Base-by-base conservation (phyloP, 139 green algal species). In the Astrephomene gubernaculifera region DNA sequence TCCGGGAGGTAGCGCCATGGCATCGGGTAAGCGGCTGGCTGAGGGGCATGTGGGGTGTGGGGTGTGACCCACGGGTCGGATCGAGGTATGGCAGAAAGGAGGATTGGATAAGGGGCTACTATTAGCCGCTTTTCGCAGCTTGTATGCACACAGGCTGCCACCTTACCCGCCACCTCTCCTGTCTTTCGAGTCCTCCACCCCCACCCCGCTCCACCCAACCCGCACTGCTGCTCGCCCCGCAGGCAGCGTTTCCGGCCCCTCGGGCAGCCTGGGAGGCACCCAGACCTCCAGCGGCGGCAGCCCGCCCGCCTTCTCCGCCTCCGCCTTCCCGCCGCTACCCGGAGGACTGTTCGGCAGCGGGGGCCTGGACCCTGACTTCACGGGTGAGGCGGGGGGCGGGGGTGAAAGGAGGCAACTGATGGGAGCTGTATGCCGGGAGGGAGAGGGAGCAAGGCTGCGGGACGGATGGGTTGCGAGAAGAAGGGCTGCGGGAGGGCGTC, bases 191-290 rank as follows among this genome's bases (percentile, higher is more conserved):
- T 17, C 49, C 12, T 17, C 49, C 12, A 57, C 12, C 49, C 49
- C 12, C 49, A 25, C 49, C 49, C 17, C 17, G 49, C 49, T 57
- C 17, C 12, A 57, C 57, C 57, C n/a, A 27, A 27, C 57, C 22
- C 57, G 19, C 22, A n/a, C 57, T n/a, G 29, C 63, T n/a, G 3
- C 6, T 70, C 63, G 31, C 31, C 17, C 19, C 27, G 9, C 76
- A 84, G 78, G 78, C 60, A 73, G 61, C 9, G 78, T 84, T 43
- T 84, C 78, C 19, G 78, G 78, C 31, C 78, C 78, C 43, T 44
- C 10, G 41, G 78, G 78, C 41, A 14, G 9, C 61, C 43, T 84
- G 61, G 31, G n/a, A 1, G 63, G 38, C 61, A 22, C 4, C 3
- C 78, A 84, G 78, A 65, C 21, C 33, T 49, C n/a, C 39, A 17